These are phyloP conservation scores for Schwanniomyces polymorphus DNA, from an alignment of 805 yeast genomes.

Conservation along the genomic window DNA sequence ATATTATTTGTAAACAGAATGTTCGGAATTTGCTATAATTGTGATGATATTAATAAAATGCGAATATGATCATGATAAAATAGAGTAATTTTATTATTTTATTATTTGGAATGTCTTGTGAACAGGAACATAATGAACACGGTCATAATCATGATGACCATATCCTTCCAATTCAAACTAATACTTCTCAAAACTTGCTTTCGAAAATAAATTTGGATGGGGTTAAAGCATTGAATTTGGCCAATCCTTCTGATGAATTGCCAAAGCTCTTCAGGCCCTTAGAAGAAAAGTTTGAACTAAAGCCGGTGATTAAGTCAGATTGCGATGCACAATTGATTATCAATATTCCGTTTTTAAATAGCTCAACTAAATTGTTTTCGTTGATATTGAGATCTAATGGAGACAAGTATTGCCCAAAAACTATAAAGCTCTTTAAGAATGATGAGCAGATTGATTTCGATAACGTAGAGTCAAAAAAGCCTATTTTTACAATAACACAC, in stretches of 20 bases:
- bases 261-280: constrained; percentile 53
- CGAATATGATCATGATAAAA: background rate
- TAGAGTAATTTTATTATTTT: background rate
- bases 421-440: constrained; percentile 73
- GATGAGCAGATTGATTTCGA: constrained; percentile 71
- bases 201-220: constrained; percentile 59
- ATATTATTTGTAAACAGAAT: too few relatives aligned
- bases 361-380: constrained; percentile 71
- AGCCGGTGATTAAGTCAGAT: constrained; percentile 59
- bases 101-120: constrained; percentile 25
- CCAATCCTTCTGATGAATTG: constrained; percentile 50
- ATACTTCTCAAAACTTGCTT: constrained; percentile 64
- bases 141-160: constrained; percentile 27
- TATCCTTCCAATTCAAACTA: constrained; percentile 71
- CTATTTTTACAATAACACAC: constrained; percentile 56
- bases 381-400: constrained; percentile 67
- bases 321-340: constrained; percentile 80
- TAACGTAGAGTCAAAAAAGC: constrained; percentile 46
- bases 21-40: background rate
- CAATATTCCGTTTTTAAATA: constrained; percentile 73
- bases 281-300: constrained; percentile 49
- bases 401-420: constrained; percentile 64
- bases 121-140: constrained; percentile 24
- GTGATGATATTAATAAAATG: background rate
- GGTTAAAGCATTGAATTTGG: constrained; percentile 63